Percentiles rank a stretch among this genome's conserved stretches.
phyloP scores from a whole-genome alignment of 75 land plant genomes.

The Pinus albicaulis region DNA sequence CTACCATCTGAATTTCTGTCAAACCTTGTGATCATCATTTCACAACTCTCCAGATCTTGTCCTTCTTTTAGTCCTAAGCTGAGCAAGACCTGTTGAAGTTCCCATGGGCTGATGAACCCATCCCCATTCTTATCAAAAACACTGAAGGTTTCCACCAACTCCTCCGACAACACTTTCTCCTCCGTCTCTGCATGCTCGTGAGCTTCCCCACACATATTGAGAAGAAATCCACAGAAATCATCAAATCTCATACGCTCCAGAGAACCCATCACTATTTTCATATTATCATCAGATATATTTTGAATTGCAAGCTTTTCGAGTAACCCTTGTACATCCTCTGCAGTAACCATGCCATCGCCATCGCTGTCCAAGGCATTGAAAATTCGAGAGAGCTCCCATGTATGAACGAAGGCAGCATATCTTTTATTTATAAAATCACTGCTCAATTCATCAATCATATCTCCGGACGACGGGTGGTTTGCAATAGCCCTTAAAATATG shows the following conservation, averaged over 20 bases:
- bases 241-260: not conserved
- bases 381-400: not conserved
- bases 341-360: not conserved
- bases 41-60: slow-evolving; percentile 14
- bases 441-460: not conserved
- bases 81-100: slow-evolving; percentile 41
- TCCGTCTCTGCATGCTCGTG: slow-evolving; percentile 20
- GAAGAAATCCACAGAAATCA: not conserved
- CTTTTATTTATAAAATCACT: not conserved
- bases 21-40: slow-evolving; percentile 41
- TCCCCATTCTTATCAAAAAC: slow-evolving; percentile 45
- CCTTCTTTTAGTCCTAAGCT: slow-evolving; percentile 25
- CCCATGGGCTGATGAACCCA: slow-evolving; percentile 41
- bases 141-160: slow-evolving; percentile 38
- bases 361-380: not conserved
- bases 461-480: not conserved
- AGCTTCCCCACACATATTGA: not conserved
- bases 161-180: slow-evolving; percentile 27
- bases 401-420: not conserved
- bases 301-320: not conserved
- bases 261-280: not conserved
- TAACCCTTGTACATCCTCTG: not conserved
- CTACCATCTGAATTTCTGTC: no score
- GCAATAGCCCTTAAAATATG: not conserved
- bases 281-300: not conserved